Evolutionary conservation across 257 asterid genomes (phyloP), one percentile per base, ranked within the genome.

Genomic region (Ballota nigra): DNA sequence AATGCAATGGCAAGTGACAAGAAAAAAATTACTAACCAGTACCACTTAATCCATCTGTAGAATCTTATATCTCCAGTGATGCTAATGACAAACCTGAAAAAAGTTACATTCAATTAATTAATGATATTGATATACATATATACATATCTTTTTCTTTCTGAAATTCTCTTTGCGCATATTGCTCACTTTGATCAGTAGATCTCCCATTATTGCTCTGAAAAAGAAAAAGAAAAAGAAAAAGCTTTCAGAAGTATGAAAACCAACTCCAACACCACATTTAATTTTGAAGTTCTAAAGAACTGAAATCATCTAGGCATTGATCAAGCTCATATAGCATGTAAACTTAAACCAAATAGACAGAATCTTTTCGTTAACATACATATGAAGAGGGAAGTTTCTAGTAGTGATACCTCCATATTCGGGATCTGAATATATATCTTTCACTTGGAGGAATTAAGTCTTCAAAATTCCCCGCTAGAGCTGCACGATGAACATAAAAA

Each of bases 401-500:
- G 23, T 8, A 28, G 41, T 13, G 41, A 12, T 77, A 94, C 99
- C 97, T 89, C 96, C 96, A 72, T 87, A 91, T 78, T 94, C 99
- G 75, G 97, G 91, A 82, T 94, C 99, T 20, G 99, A 92, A 82
- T 94, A 94, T 28, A 91, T 63, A 84, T 74, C 90, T 86, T 84
- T 91, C 98, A 69, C 86, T 84, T 6, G 98, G 97, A 70, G 97
- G 97, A 79, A 82, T 75, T 83, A 91, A 79, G 72, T 94, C 97
- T 45, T 94, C 99, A 13, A 84, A 84, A 53, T 86, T 89, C 96
- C 98, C 84, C 1, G 89, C 74, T 33, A 94, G 94, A 76, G 92
- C 99, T 94, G 85, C 90, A 86, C 73, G 61, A 64, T 23, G 57
- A 59, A 79, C 52, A 60, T 41, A 68, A 68, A 70, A 43, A 31